Conservation (phyloP, 352 stramenopile genomes). For the Pythium myriotylum region DNA sequence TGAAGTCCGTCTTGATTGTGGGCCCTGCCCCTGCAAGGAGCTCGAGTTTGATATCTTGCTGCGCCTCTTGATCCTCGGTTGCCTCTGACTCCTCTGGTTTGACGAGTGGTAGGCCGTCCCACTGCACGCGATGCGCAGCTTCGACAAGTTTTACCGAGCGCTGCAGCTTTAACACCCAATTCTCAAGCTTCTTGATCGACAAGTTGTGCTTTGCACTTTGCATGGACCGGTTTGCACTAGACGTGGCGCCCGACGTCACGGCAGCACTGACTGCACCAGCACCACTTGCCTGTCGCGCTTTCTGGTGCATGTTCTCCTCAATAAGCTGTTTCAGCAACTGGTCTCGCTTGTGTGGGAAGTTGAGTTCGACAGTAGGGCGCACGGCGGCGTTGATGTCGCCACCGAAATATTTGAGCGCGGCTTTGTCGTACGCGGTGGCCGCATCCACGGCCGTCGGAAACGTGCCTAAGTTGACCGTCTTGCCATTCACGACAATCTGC, state of each 20-base stretch:
- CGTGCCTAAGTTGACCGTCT: conserved; percentile 74
- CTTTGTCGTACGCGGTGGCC: conserved; percentile 82
- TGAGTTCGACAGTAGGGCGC: conserved; percentile 63
- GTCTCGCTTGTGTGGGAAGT: conserved; percentile 71
- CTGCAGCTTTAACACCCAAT: conserved; percentile 70
- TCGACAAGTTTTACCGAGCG: conserved; percentile 80
- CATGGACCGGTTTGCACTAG: conserved; percentile 38
- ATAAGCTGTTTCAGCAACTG: conserved; percentile 62
- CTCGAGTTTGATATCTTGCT: conserved; percentile 27
- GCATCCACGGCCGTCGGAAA: conserved; percentile 72
- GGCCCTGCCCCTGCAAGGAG: conserved; percentile 57
- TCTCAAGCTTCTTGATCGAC: conserved; percentile 77
- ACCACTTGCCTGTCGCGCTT: conserved; percentile 28
- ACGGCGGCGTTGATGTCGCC: conserved; percentile 41
- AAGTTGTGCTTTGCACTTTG: conserved; percentile 77
- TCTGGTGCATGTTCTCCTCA: conserved; percentile 66
- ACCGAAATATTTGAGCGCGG: conserved; percentile 74
- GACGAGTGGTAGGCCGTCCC: conserved; percentile 41
- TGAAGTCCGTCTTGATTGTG: conserved; percentile 77
- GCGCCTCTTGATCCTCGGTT: conserved; percentile 44
- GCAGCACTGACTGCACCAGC: neutral
- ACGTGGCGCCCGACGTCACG: neutral
- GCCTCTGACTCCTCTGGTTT: conserved; percentile 27
- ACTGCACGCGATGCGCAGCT: conserved; percentile 74
- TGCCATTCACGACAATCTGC: conserved; percentile 79